Evolutionary conservation across 164 flowering plant species (phyloP), one percentile per base, ranked within the genome.

Genomic region (Aristolochia contorta): DNA sequence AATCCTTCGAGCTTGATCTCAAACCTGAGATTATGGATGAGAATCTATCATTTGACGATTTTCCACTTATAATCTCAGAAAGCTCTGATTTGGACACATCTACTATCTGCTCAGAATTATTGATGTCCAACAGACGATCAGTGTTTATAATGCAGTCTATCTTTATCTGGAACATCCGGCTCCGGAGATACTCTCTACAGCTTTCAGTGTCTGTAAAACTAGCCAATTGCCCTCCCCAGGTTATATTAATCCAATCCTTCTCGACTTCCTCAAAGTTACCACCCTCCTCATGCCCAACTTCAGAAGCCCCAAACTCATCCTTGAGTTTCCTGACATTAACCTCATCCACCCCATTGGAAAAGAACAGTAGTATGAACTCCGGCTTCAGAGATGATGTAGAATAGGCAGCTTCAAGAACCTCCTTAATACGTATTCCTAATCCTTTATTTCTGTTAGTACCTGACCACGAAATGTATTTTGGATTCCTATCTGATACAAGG

Each of bases 401-500:
- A 13, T 49, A 61, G 3, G 95, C 90, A 1, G 83, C 89, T 61
- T 45, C 78, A 19, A 88, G 64, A 54, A 83, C 60, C 54, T 71
- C 67, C 25, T 77, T 64, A 12, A 86, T 50, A 8, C 90, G 80
- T 18, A 25, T 59, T 65, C 62, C 79, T 45, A 90, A 66, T 18
- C 89, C 87, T 71, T 81, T 83, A 58, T 70, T 64, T 59, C 67
- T 71, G 16, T 59, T 64, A 58, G 77, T 69, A 8, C 56, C 69
- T 10, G 71, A 48, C 94, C 92, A 89, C 22, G 79, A 69, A 51
- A 92, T 67, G 74, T 84, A 81, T 62, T 65, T 81, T 0, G 96
- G 96, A 62, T 90, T 92, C 69, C 97, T 77, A 75, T 82, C 92
- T 15, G 98, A 89, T 4, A 92, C 88, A 27, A 92, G 49, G 63